Evolutionary conservation across 257 asterid species (phyloP), one percentile per base, ranked within the genome.

Genomic region (Prunella vulgaris): DNA sequence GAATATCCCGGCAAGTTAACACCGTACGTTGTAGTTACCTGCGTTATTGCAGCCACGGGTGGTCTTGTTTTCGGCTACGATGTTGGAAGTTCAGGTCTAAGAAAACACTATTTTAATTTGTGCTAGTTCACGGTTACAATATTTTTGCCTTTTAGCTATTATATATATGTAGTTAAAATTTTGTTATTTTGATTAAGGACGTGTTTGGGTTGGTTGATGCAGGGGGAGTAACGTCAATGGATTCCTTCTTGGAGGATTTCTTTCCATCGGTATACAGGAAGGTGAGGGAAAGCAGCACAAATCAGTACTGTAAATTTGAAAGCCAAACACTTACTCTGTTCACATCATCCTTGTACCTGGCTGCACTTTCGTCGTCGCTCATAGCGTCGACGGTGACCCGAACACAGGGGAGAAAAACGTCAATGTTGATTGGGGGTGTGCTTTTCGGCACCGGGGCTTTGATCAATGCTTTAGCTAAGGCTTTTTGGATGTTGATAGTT

Each of bases 201-300:
- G 2, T 3, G 51, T 44, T 44, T 44, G 18, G 13, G 3, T 9
- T n/a, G n/a, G n/a, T n/a, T n/a, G n/a, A n/a, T n/a, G 76, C 57
- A 79, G 84, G 85, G 4, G 85, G 85, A 1, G 85, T 81, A 3
- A 77, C 83, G 2, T 70, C 85, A 0, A 81, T 81, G 85, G 68
- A 69, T 1, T 3, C 33, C 0, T 81, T 81, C 61, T 15, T 81
- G 20, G 9, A 74, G 68, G 68, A 74, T 32, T 81, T 81, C 72
- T 81, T 81, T 30, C 85, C 82, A 0, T 1, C 0, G n/a, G n/a
- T n/a, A n/a, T n/a, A n/a, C n/a, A n/a, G n/a, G n/a, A n/a, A n/a
- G n/a, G n/a, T n/a, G n/a, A n/a, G n/a, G n/a, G n/a, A n/a, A n/a
- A n/a, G n/a, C n/a, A n/a, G n/a, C n/a, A n/a, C n/a, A n/a, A n/a